Evolutionary conservation across 2,329 filamentous ascomycete species (phyloP).

Genomic region (Alternaria atra): DNA sequence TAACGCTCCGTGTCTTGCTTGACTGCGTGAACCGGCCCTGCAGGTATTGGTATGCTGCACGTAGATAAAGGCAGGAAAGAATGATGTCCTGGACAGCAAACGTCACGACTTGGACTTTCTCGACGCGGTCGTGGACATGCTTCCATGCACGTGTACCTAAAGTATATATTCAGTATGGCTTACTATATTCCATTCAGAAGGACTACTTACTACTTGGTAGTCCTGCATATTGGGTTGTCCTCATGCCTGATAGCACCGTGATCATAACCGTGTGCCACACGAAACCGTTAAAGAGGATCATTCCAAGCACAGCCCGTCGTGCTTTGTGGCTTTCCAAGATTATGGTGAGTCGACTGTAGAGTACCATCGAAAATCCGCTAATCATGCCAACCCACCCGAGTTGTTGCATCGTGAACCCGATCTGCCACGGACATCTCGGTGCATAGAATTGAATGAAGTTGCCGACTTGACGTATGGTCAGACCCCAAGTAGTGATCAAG

Average conservation of each 20-base stretch:
- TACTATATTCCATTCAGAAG: not conserved
- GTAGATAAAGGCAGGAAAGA: conserved; percentile 56
- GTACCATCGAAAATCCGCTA: conserved; percentile 65
- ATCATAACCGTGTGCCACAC: conserved; percentile 62
- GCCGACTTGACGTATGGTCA: conserved; percentile 50
- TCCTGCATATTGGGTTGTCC: not conserved
- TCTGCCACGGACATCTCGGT: conserved; percentile 5
- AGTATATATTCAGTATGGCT: not conserved
- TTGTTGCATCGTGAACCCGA: conserved; percentile 40
- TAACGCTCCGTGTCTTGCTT: conserved; percentile 8
- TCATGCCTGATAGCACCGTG: conserved; percentile 35
- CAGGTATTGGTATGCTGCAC: conserved; percentile 54
- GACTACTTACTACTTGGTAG: not conserved
- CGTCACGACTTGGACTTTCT: conserved; percentile 47
- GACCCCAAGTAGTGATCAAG: conserved; percentile 51
- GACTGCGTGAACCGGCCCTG: conserved; percentile 42
- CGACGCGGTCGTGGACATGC: conserved; percentile 8
- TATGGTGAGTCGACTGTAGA: conserved; percentile 68
- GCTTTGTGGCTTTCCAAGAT: conserved; percentile 59
- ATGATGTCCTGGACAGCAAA: conserved; percentile 47
- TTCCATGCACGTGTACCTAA: conserved; percentile 1
- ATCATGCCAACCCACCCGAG: conserved; percentile 67
- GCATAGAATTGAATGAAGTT: conserved; percentile 55
- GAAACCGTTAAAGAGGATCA: conserved; percentile 64
- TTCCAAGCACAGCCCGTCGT: conserved; percentile 58